Base-by-base conservation (phyloP, 768 basidiomycete genomes). In the Collybiopsis luxurians region DNA sequence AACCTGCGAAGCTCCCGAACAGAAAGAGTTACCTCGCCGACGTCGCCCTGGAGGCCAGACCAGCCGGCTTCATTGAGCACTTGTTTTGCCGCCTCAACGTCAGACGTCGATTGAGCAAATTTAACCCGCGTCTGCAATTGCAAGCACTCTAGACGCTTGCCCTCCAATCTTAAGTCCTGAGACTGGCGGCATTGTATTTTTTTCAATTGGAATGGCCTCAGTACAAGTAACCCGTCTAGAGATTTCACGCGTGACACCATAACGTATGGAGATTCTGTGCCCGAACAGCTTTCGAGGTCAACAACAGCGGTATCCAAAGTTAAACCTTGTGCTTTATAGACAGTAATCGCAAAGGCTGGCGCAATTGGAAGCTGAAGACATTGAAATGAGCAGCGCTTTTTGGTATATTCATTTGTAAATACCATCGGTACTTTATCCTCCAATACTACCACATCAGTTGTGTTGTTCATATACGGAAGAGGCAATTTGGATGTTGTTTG, bases 281-380 rank as follows among this genome's bases (percentile, higher is more conserved):
- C 61, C 10, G 27, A 27, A 44, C 62, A 69, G 23, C 45, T 40
- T 12, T 54, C 21, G 4, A 67, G 31, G 53, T 69, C 65, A 13
- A 69, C 57, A 31, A 68, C 52, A 5, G 57, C 67, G 2, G n/a
- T 45, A 7, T 34, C 23, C 24, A 65, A 50, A 0, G 65, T 62
- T 48, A 60, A 59, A 12, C 69, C 69, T 59, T 71, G 69, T 3
- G 67, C 59, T 34, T 70, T 67, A 47, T 71, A 64, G 13, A 57
- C 63, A 1, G 69, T 69, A 13, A 67, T 62, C 0, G 69, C 67
- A 57, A 66, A 70, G 0, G 56, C 64, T 7, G 68, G 70, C 6
- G 60, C 23, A 0, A 71, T 30, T 0, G 67, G 68, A 0, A 71
- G 24, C 43, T 71, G 70, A 0, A 38, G 51, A 2, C 69, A 51